Conservation (phyloP, 257 asterid species). For the Orobanche coerulescens region DNA sequence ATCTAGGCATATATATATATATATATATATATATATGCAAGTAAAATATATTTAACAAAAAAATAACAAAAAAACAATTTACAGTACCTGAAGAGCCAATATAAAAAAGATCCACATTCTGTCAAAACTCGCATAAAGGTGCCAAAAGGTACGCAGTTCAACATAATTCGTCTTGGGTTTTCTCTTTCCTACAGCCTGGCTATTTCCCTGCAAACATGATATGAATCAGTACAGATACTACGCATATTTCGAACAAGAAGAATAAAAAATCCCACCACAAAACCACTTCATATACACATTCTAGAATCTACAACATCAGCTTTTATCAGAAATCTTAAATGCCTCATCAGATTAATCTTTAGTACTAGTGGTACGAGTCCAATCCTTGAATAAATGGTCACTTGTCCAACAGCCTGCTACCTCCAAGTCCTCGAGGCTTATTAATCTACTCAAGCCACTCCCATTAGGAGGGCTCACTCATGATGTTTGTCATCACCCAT, state of each 20-base stretch:
- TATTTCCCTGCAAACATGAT: constrained; percentile 38
- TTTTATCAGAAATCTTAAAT: constrained; percentile 7
- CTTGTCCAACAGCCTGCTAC: background rate
- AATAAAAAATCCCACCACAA: background rate
- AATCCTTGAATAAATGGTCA: background rate
- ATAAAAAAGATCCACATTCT: constrained; percentile 90
- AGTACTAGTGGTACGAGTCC: background rate
- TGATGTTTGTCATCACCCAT: too few relatives aligned
- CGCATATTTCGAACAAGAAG: background rate
- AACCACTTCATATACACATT: background rate
- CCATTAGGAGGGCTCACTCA: too few relatives aligned
- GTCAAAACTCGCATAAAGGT: constrained; percentile 87
- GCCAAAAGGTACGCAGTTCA: constrained; percentile 96
- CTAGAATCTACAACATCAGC: background rate
- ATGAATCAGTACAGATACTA: constrained; percentile 19
- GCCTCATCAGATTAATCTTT: background rate
- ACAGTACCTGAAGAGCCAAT: constrained; percentile 85
- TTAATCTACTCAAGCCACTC: too few relatives aligned
- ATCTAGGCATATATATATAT: too few relatives aligned
- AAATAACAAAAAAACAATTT: background rate
- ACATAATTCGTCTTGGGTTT: constrained; percentile 96
- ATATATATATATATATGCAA: too few relatives aligned
- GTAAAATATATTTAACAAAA: background rate
- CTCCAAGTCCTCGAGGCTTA: too few relatives aligned
- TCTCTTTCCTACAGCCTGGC: constrained; percentile 53